Evolutionary conservation across 345 rosid genomes (phyloP).

Genomic region (Moricandia arvensis): DNA sequence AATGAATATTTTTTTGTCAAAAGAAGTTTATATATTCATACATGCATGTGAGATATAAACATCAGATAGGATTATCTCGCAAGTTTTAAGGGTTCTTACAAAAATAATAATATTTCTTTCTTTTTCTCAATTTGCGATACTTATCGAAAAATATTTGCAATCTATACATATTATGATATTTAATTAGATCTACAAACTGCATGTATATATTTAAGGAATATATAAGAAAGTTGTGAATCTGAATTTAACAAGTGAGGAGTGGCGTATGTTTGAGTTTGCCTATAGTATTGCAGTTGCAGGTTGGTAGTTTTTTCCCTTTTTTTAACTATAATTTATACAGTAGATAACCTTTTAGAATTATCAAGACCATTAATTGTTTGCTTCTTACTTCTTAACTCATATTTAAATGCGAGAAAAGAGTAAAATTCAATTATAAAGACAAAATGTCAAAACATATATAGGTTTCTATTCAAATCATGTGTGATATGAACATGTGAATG

Average conservation of each 20-base stretch:
- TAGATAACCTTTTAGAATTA: neutral
- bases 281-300: neutral
- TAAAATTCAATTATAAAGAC: neutral
- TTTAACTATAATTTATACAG: neutral
- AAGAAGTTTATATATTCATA: neutral
- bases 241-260: neutral
- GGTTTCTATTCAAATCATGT: neutral
- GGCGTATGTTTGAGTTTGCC: neutral
- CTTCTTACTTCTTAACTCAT: neutral
- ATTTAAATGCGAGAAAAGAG: neutral
- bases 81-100: neutral
- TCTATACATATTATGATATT: neutral
- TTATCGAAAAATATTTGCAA: neutral
- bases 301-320: neutral
- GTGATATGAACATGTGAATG: constrained; percentile 27
- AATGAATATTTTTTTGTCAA: neutral
- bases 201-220: neutral
- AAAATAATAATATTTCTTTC: neutral
- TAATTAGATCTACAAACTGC: neutral
- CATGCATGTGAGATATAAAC: neutral
- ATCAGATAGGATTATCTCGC: neutral
- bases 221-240: neutral
- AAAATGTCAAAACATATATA: neutral
- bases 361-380: neutral
- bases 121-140: neutral